phyloP scores from a whole-genome alignment of 2,329 filamentous ascomycete species.

The Cytospora paraplurivora region DNA sequence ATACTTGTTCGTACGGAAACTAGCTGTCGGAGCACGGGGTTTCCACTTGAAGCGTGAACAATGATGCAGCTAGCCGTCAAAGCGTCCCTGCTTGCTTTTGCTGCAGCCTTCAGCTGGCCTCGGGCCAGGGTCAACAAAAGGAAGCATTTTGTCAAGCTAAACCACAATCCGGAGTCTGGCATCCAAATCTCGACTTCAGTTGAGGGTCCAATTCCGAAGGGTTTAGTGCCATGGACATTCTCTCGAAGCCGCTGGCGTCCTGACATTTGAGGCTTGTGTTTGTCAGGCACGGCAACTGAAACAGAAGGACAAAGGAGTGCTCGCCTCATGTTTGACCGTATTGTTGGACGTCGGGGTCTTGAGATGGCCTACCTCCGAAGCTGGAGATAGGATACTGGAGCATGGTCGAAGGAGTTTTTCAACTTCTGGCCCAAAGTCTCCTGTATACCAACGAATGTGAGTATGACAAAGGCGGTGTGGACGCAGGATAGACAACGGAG shows the following conservation, averaged over 20 bases:
- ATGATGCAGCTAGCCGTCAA: conserved; percentile 27
- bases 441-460: conserved; percentile 14
- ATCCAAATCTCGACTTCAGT: conserved; percentile 4
- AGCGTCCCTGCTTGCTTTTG: conserved; percentile 18
- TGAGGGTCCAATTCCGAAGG: neutral
- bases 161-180: conserved; percentile 1
- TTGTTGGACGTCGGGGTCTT: conserved; percentile 7
- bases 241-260: neutral
- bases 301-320: conserved; percentile 18
- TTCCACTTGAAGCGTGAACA: conserved; percentile 9
- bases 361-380: conserved; percentile 7
- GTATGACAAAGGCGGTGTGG: conserved; percentile 4
- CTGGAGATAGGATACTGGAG: neutral
- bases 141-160: neutral
- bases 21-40: conserved; percentile 13
- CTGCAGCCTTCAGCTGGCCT: conserved; percentile 16
- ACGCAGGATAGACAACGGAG: conserved; percentile 2
- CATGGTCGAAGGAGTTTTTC: neutral
- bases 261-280: conserved; percentile 13
- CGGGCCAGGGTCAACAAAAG: conserved; percentile 14
- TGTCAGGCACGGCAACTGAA: conserved; percentile 22
- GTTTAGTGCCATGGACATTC: neutral
- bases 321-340: conserved; percentile 7
- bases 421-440: conserved; percentile 4
- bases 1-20: conserved; percentile 20